These are phyloP conservation scores for Hypericum perforatum DNA, from an alignment of 345 rosid genomes.

Conservation along the genomic window DNA sequence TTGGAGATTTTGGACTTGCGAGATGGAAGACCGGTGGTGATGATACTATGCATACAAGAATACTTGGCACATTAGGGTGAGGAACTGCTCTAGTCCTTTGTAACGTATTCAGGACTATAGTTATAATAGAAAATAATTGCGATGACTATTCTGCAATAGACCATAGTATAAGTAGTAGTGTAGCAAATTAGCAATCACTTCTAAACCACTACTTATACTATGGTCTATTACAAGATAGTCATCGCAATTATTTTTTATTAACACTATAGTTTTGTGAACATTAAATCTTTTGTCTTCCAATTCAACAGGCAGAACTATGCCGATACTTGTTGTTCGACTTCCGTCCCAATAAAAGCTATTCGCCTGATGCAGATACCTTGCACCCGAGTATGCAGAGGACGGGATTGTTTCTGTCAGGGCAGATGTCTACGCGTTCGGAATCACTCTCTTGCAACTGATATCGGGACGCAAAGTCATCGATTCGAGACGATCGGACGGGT, in stretches of 20 bases:
- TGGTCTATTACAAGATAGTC: too few relatives aligned
- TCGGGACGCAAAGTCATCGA: constrained; percentile 42
- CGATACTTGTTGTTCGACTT: too few relatives aligned
- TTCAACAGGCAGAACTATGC: too few relatives aligned
- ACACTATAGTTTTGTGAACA: too few relatives aligned
- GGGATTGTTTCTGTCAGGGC: constrained; percentile 51
- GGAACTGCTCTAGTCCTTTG: background rate
- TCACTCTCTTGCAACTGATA: constrained; percentile 42
- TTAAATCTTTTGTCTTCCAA: too few relatives aligned
- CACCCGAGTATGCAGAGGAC: constrained; percentile 55
- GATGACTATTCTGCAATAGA: too few relatives aligned
- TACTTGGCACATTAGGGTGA: constrained; percentile 65
- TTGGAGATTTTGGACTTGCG: constrained; percentile 69
- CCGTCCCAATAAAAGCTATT: background rate
- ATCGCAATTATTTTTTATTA: too few relatives aligned
- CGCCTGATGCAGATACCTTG: constrained; percentile 37
- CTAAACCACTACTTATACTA: too few relatives aligned
- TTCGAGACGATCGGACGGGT: constrained; percentile 15
- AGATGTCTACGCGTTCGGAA: constrained; percentile 55
- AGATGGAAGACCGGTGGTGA: constrained; percentile 44
- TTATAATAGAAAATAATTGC: background rate
- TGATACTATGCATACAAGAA: constrained; percentile 36
- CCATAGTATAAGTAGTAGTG: too few relatives aligned
- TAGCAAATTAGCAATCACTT: too few relatives aligned
- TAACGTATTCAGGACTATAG: background rate